Base-by-base conservation (phyloP, 2,329 filamentous ascomycete species). In the Ceratocystis cubensis region DNA sequence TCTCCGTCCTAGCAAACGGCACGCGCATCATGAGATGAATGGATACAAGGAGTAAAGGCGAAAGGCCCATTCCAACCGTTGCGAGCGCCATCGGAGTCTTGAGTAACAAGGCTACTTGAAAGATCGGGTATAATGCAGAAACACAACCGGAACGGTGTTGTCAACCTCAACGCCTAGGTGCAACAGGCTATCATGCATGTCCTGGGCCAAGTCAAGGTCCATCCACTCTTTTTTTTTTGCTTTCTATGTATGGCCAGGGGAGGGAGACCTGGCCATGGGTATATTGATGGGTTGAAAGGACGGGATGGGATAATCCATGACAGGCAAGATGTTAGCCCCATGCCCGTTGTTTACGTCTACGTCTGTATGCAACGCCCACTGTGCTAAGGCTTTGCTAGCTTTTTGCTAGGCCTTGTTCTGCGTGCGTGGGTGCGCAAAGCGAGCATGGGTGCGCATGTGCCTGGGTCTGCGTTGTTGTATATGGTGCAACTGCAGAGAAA, bases 271-370 rank as follows among this genome's bases (percentile, higher is more conserved):
- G 33, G 30, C 53, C 7, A 22, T 57, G 53, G 53, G 20, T 25
- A 13, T 2, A n/a, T n/a, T 59, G 28, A 59, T 59, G 56, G 46
- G 15, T 33, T 57, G 53, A 30, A 30, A 33, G 56, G 56, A n/a
- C 46, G n/a, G 46, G 46, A 33, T 59, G 56, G 56, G 28, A 59
- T 30, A 33, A 33, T 37, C 56, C 48, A 53, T 53, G 48, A 53
- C 48, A 53, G 22, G 22, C 48, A 20, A 53, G 22, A 53, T 53
- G 48, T 25, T 53, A 53, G 48, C 22, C 37, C 48, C 48, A 53
- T 53, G 48, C 48, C 37, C 10, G 37, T 13, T 41, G 37, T 41
- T 41, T 41, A 41, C 37, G 37, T 41, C 37, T 41, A 41, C 37
- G 37, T 41, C 37, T 41, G 37, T 41, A 41, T 41, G 37, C 37